Percentiles rank a stretch among this genome's conserved stretches.
Conservation (phyloP, 2,329 filamentous ascomycete genomes). For the Cladophialophora carrionii region DNA sequence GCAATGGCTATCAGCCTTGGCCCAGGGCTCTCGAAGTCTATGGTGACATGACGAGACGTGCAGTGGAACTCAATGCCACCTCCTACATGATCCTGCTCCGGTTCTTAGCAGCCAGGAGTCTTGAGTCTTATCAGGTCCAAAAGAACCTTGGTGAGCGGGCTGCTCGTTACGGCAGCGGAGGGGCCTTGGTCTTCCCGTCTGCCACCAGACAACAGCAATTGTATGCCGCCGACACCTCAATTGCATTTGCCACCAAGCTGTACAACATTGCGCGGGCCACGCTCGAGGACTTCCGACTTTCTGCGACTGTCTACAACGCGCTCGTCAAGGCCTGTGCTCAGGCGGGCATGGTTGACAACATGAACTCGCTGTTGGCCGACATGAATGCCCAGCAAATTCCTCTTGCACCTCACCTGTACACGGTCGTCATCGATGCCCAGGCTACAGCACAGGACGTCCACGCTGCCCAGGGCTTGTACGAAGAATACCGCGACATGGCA, state of each 20-base stretch:
- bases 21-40: slow-evolving; percentile 94
- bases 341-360: slow-evolving; percentile 78
- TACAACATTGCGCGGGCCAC: slow-evolving; percentile 75
- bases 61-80: slow-evolving; percentile 76
- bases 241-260: slow-evolving; percentile 81
- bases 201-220: slow-evolving; percentile 86
- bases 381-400: slow-evolving; percentile 79
- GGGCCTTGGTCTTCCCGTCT: slow-evolving; percentile 86
- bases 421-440: slow-evolving; percentile 93
- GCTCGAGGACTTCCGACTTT: slow-evolving; percentile 65
- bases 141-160: slow-evolving; percentile 77
- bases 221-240: slow-evolving; percentile 80
- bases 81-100: slow-evolving; percentile 89
- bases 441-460: slow-evolving; percentile 77
- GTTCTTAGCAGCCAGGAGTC: slow-evolving; percentile 75
- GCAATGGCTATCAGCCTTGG: slow-evolving; percentile 80
- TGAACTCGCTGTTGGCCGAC: slow-evolving; percentile 87
- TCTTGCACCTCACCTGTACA: slow-evolving; percentile 81
- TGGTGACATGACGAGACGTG: slow-evolving; percentile 89
- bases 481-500: slow-evolving; percentile 89
- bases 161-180: slow-evolving; percentile 81
- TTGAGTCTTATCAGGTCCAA: slow-evolving; percentile 76
- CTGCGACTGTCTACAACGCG: slow-evolving; percentile 79
- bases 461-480: slow-evolving; percentile 92
- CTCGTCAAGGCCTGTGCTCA: slow-evolving; percentile 86